These are phyloP conservation scores for Metschnikowia noctiluminum DNA, from an alignment of 805 yeast genomes.

Conservation along the genomic window DNA sequence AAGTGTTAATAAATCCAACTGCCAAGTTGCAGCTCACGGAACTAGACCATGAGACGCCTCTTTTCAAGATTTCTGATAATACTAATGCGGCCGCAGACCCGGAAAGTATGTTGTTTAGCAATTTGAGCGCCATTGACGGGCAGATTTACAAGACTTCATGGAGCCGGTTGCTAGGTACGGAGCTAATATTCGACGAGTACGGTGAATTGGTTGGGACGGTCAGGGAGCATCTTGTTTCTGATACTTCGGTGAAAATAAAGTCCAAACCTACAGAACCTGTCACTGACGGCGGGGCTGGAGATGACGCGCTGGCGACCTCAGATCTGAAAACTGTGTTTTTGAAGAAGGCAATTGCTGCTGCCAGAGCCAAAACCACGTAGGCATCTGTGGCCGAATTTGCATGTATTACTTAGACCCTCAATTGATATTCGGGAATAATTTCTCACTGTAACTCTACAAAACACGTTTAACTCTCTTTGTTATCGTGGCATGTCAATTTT, in stretches of 20 bases:
- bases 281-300: slow-evolving; percentile 18
- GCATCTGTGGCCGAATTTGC: neutral
- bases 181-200: slow-evolving; percentile 40
- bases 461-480: no score
- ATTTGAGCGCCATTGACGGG: slow-evolving; percentile 36
- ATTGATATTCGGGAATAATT: no score
- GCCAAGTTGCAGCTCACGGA: slow-evolving; percentile 40
- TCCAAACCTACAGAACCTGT: slow-evolving; percentile 9
- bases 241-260: slow-evolving; percentile 24
- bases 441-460: no score
- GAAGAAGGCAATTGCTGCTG: slow-evolving; percentile 20
- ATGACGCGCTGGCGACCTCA: slow-evolving; percentile 13
- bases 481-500: no score
- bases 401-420: no score
- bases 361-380: neutral
- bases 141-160: slow-evolving; percentile 70
- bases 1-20: slow-evolving; percentile 35
- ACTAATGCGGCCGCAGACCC: slow-evolving; percentile 19
- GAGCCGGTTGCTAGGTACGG: slow-evolving; percentile 79
- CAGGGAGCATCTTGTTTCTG: slow-evolving; percentile 35
- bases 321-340: slow-evolving; percentile 21
- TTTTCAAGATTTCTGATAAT: slow-evolving; percentile 37
- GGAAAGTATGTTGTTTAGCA: slow-evolving; percentile 20
- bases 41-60: slow-evolving; percentile 30
- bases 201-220: slow-evolving; percentile 41